Evolutionary conservation across 202 grass and related monocot species (phyloP).

Genomic region (Bolboschoenoplectus hybrid): DNA sequence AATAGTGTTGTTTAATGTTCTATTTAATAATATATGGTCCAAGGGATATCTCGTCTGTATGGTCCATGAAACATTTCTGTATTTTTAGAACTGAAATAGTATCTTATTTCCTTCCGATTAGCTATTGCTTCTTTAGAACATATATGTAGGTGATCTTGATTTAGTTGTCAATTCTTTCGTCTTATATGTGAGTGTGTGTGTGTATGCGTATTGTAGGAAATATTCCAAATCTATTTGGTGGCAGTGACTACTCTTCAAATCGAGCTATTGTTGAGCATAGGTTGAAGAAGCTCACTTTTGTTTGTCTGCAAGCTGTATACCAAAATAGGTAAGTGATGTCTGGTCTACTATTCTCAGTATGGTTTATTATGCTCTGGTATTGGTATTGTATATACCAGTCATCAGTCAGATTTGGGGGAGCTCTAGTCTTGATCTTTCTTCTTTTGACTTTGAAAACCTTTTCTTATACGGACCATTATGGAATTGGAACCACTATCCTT

Average conservation of each 20-base stretch:
- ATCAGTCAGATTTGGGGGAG: neutral
- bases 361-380: neutral
- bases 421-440: neutral
- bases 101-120: neutral
- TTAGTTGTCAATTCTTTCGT: constrained; percentile 24
- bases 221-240: constrained; percentile 75
- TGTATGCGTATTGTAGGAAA: constrained; percentile 56
- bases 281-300: constrained; percentile 75
- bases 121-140: neutral
- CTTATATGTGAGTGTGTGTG: constrained; percentile 17
- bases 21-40: neutral
- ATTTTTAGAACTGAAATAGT: neutral
- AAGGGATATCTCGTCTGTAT: neutral
- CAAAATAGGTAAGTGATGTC: constrained; percentile 62
- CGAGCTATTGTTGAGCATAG: constrained; percentile 58
- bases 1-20: neutral
- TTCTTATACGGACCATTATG: neutral
- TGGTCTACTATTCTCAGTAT: neutral
- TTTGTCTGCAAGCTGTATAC: constrained; percentile 73
- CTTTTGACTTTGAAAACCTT: neutral
- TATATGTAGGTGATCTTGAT: constrained; percentile 8
- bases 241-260: constrained; percentile 50
- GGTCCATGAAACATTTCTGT: neutral
- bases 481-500: neutral
- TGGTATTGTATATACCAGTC: neutral